Conservation (phyloP, 2,329 filamentous ascomycete genomes). For the Cladobotryum protrusum region DNA sequence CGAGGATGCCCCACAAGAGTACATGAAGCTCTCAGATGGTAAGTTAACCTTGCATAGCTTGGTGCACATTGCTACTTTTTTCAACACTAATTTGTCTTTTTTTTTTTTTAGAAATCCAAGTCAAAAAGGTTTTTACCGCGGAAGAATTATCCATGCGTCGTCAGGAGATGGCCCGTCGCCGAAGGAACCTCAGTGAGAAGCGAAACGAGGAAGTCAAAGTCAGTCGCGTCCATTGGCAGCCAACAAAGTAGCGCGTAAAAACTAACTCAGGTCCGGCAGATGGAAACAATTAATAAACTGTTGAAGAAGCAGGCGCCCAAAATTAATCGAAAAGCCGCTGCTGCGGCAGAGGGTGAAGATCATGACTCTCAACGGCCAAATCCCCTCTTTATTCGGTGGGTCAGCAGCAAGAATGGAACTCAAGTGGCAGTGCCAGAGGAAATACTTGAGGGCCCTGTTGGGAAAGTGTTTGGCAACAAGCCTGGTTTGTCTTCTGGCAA, state of each 20-base stretch:
- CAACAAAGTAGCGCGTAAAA: no score
- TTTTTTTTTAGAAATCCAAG: conserved; percentile 51
- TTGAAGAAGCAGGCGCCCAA: conserved; percentile 82
- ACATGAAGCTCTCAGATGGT: conserved; percentile 57
- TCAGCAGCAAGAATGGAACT: conserved; percentile 60
- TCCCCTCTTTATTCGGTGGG: conserved; percentile 62
- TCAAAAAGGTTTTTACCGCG: conserved; percentile 55
- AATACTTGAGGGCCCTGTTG: conserved; percentile 58
- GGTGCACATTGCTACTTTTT: background rate
- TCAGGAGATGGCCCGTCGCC: conserved; percentile 55
- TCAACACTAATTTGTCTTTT: background rate
- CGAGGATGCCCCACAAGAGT: conserved; percentile 48
- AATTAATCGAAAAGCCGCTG: conserved; percentile 49
- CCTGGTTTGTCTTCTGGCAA: conserved; percentile 34
- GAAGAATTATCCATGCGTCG: conserved; percentile 57
- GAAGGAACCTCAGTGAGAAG: conserved; percentile 58
- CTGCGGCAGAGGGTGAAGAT: conserved; percentile 39
- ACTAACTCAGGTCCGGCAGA: conserved; percentile 39
- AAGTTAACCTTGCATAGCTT: conserved; percentile 18
- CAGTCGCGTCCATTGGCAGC: conserved; percentile 14
- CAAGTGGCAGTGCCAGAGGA: conserved; percentile 60
- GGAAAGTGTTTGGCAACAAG: conserved; percentile 46
- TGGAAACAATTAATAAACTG: conserved; percentile 87
- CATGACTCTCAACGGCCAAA: conserved; percentile 44
- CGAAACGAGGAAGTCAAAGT: conserved; percentile 60